Evolutionary conservation across 495 filamentous ascomycete species (phyloP).

Genomic region (Penicillium pancosmium): DNA sequence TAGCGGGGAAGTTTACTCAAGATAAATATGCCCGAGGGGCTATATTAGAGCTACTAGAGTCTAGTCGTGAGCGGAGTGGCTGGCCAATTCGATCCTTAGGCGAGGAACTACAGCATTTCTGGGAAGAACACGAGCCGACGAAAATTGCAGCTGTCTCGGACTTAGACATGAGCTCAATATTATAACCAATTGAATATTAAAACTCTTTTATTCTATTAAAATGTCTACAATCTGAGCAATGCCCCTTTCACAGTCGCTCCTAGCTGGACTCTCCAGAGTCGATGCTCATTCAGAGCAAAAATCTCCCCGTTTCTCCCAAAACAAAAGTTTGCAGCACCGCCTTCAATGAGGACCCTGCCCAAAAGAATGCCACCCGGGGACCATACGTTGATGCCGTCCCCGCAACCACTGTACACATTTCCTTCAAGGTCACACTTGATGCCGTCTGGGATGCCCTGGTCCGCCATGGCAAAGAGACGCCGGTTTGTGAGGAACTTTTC

Average conservation of each 20-base stretch:
- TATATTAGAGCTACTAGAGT: slow-evolving; percentile 24
- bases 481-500: slow-evolving; percentile 49
- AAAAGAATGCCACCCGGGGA: slow-evolving; percentile 58
- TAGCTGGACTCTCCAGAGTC: slow-evolving; percentile 42
- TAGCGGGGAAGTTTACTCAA: slow-evolving; percentile 23
- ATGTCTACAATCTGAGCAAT: slow-evolving; percentile 24
- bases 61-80: slow-evolving; percentile 21
- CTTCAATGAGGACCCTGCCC: slow-evolving; percentile 53
- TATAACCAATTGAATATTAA: neutral
- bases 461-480: slow-evolving; percentile 61
- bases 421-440: slow-evolving; percentile 62
- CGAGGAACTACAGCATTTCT: slow-evolving; percentile 22
- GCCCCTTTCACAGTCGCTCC: slow-evolving; percentile 35
- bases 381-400: slow-evolving; percentile 66
- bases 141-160: neutral
- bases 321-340: slow-evolving; percentile 47
- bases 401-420: slow-evolving; percentile 62
- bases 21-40: slow-evolving; percentile 14
- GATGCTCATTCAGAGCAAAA: slow-evolving; percentile 44
- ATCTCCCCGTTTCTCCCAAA: slow-evolving; percentile 47
- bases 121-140: slow-evolving; percentile 9
- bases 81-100: slow-evolving; percentile 26
- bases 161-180: neutral
- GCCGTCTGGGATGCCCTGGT: slow-evolving; percentile 59
- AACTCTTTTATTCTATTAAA: neutral